phyloP scores from a whole-genome alignment of 495 filamentous ascomycete genomes.

The Xylaria sp. region DNA sequence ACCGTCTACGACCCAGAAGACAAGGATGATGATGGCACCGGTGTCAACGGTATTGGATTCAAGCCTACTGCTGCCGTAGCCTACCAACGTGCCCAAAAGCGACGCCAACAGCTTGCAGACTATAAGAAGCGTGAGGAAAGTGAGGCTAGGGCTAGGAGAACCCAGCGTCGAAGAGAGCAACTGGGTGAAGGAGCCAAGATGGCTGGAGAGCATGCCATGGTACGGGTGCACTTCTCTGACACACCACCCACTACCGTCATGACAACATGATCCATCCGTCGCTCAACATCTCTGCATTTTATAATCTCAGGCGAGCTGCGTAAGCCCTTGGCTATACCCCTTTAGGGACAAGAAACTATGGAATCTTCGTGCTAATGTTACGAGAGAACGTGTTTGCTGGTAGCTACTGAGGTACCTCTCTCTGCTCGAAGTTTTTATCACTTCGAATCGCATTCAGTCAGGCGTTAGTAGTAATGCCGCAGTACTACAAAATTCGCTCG shows the following conservation, averaged over 20 bases:
- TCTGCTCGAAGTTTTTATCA: background rate
- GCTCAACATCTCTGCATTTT: background rate
- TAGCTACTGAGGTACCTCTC: background rate
- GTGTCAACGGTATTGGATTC: slow-evolving; percentile 91
- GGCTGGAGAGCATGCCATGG: slow-evolving; percentile 38
- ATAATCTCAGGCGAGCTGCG: background rate
- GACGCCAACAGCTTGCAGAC: slow-evolving; percentile 82
- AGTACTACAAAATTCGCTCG: background rate
- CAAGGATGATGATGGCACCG: slow-evolving; percentile 77
- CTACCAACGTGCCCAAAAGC: slow-evolving; percentile 73
- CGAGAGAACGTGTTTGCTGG: background rate
- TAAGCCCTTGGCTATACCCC: background rate
- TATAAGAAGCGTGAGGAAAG: slow-evolving; percentile 82
- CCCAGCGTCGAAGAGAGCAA: slow-evolving; percentile 63
- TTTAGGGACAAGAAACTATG: background rate
- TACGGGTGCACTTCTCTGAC: slow-evolving; percentile 38
- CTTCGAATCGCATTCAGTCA: background rate
- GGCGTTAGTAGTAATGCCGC: background rate
- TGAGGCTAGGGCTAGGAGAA: slow-evolving; percentile 80
- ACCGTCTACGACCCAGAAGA: slow-evolving; percentile 79
- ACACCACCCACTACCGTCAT: slow-evolving; percentile 39
- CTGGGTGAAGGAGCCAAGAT: slow-evolving; percentile 27
- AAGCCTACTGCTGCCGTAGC: slow-evolving; percentile 85
- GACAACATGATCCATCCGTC: slow-evolving; percentile 29
- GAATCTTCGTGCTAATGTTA: background rate